Evolutionary conservation across 352 stramenopile species (phyloP), one percentile per base, ranked within the genome.

Genomic region (Pythium apleroticum): DNA sequence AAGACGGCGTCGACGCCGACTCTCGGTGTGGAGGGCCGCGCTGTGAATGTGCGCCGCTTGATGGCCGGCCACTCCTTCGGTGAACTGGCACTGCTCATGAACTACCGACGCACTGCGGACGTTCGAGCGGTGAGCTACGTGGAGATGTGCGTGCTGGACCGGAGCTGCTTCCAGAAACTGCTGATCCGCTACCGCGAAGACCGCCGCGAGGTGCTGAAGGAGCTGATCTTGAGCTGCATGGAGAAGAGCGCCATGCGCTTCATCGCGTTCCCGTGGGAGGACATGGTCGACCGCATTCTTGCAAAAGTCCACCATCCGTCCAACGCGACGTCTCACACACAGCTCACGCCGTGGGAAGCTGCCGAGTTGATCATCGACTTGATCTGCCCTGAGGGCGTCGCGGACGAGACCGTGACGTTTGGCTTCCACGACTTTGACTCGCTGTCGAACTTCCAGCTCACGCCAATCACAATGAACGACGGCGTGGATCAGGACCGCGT

Each of bases 71-170:
- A 75, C 19, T 75, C 66, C 41, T 81, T 80, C 43, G 75, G 74
- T 1, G 74, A 81, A 33, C 66, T 81, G 4, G 64, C 71, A 22
- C 60, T 81, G 48, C 52, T 81, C 0, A 78, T 76, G 68, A 68
- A 78, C 50, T 72, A 74, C 54, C 54, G 60, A 10, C 65, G 69
- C n/a, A 75, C 71, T 1, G 65, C 68, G 3, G 65, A 63, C n/a
- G 64, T 73, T 1, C 65, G 69, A 6, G 71, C 71, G 0, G 43
- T 62, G 27, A 71, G 59, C 37, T 75, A 73, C 28, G 67, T 72
- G 1, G 70, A 73, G 52, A 69, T 76, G 49, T 72, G 70, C 25
- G 65, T 76, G 15, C 28, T 76, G 3, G 31, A 49, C 15, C 65
- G 66, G 8, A 20, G 14, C 1, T 60, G 35, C 22, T 76, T 76